These are phyloP conservation scores for Lodderomyces margitis DNA, from an alignment of 1,139 yeast genomes.

Conservation along the genomic window DNA sequence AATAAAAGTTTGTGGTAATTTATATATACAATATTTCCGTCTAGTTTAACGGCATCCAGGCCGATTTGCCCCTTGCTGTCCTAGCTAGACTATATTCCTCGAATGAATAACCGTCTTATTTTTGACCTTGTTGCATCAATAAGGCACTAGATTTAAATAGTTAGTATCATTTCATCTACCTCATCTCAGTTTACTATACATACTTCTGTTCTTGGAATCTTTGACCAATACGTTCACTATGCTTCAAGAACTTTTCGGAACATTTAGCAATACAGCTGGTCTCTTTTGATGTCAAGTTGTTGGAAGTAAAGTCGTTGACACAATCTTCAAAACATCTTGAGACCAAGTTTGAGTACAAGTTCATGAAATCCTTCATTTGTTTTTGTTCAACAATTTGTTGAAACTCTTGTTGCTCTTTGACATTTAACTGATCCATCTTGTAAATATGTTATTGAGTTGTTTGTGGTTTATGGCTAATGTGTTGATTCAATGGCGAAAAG, in stretches of 20 bases:
- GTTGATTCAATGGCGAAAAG: slow-evolving; percentile 5
- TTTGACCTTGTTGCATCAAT: slow-evolving; percentile 43
- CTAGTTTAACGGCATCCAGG: background rate
- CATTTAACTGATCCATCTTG: slow-evolving; percentile 75
- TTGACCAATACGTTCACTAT: slow-evolving; percentile 97
- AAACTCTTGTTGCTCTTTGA: slow-evolving; percentile 94
- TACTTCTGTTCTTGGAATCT: slow-evolving; percentile 96
- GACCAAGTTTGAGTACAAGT: slow-evolving; percentile 88
- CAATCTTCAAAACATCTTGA: slow-evolving; percentile 97
- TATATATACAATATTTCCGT: background rate
- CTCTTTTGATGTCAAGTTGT: slow-evolving; percentile 81
- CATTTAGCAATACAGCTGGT: slow-evolving; percentile 84
- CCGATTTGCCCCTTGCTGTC: background rate
- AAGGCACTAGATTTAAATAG: slow-evolving; percentile 33
- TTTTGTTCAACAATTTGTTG: slow-evolving; percentile 94
- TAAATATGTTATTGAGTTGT: background rate
- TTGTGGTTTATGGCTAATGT: too few relatives aligned
- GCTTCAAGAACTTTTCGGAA: slow-evolving; percentile 96
- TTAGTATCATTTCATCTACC: background rate
- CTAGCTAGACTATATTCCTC: background rate
- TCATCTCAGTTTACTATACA: slow-evolving; percentile 15
- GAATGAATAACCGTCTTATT: slow-evolving; percentile 4
- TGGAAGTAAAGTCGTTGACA: slow-evolving; percentile 96
- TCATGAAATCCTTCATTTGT: slow-evolving; percentile 99
- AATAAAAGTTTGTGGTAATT: background rate